Conservation (phyloP, 2,329 filamentous ascomycete genomes). For the Fusarium sp. region DNA sequence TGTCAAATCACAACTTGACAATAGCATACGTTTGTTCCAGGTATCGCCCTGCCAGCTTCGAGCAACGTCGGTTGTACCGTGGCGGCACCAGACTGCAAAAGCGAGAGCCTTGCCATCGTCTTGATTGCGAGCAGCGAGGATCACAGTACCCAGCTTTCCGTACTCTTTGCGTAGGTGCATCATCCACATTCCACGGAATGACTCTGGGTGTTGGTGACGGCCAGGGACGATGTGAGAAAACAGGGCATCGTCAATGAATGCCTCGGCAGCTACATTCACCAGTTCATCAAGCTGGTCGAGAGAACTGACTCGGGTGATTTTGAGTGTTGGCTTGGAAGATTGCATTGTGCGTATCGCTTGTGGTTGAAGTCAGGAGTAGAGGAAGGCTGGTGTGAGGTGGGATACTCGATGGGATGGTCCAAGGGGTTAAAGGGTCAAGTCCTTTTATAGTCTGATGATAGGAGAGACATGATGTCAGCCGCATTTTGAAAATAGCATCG, state of each 20-base stretch:
- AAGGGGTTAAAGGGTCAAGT: background rate
- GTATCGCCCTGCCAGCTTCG: constrained; percentile 33
- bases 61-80: constrained; percentile 25
- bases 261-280: constrained; percentile 2
- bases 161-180: constrained; percentile 14
- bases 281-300: constrained; percentile 14
- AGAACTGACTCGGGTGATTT: constrained; percentile 7
- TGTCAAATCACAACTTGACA: background rate
- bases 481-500: no score
- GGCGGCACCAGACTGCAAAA: constrained; percentile 25
- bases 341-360: background rate
- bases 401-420: no score
- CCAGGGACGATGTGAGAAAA: constrained; percentile 13
- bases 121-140: background rate
- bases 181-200: constrained; percentile 16
- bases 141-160: constrained; percentile 7
- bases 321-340: background rate
- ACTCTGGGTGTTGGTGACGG: constrained; percentile 12
- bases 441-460: background rate
- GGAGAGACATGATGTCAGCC: no score
- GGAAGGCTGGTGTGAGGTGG: background rate
- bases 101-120: constrained; percentile 3
- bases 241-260: constrained; percentile 17
- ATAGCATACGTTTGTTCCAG: constrained; percentile 16
- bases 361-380: background rate